phyloP scores from a whole-genome alignment of 2,329 filamentous ascomycete genomes.

The Penicillium aurantiogriseum region DNA sequence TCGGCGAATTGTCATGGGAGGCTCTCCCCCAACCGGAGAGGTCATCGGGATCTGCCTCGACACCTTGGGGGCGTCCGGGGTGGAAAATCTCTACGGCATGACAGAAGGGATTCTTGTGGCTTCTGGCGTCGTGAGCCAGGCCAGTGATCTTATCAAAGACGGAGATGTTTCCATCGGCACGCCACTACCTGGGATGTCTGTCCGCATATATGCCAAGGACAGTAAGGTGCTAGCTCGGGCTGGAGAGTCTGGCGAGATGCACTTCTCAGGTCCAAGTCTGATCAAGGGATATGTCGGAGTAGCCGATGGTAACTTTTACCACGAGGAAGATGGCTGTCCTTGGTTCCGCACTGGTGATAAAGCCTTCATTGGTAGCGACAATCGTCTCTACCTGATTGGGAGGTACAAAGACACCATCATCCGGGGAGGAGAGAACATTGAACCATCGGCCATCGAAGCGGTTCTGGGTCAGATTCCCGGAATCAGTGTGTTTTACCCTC shows the following conservation, averaged over 20 bases:
- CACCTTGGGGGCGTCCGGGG: constrained; percentile 9
- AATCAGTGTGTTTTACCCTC: constrained; percentile 11
- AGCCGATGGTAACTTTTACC: constrained; percentile 13
- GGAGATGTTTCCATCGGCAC: constrained; percentile 1
- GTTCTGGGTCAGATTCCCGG: constrained; percentile 8
- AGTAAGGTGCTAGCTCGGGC: neutral
- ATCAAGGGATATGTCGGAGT: constrained; percentile 12
- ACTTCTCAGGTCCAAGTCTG: constrained; percentile 7
- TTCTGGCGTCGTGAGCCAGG: neutral
- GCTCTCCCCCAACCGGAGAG: constrained; percentile 14
- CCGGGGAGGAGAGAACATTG: constrained; percentile 21
- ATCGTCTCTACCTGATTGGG: constrained; percentile 17
- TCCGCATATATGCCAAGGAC: constrained; percentile 6
- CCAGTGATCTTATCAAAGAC: neutral
- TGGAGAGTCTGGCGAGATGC: constrained; percentile 8
- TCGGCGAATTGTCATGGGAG: constrained; percentile 10
- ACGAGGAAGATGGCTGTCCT: constrained; percentile 5
- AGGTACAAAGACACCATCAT: constrained; percentile 22
- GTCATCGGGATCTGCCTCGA: constrained; percentile 13
- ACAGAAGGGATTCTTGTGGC: constrained; percentile 11
- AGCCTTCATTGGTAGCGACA: constrained; percentile 13
- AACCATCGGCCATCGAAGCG: constrained; percentile 17
- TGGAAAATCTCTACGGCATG: constrained; percentile 19
- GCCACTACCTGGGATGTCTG: neutral
- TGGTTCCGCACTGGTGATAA: constrained; percentile 22